These are phyloP conservation scores for Diaporthe nobilis DNA, from an alignment of 2,329 filamentous ascomycete genomes.

Conservation along the genomic window DNA sequence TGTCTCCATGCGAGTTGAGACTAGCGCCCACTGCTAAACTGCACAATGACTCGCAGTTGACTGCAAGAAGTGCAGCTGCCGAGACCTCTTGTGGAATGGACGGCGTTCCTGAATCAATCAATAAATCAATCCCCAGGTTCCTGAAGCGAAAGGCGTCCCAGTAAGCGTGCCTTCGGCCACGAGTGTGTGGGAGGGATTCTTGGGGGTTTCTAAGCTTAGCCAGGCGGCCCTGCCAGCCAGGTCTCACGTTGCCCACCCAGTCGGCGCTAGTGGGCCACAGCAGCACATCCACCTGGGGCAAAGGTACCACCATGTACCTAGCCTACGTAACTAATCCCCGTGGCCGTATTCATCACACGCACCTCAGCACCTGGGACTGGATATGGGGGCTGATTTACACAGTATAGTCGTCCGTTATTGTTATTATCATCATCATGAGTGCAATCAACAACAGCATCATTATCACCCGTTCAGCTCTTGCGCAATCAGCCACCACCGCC, in stretches of 20 bases:
- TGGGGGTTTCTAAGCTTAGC: constrained; percentile 3
- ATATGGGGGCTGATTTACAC: not conserved
- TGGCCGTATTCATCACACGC: not conserved
- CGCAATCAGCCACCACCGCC: not conserved
- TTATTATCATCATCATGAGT: constrained; percentile 8
- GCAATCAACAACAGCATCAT: constrained; percentile 3
- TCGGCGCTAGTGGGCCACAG: constrained; percentile 23
- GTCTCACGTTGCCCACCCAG: constrained; percentile 11
- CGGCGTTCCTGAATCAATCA: constrained; percentile 25
- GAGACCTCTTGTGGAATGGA: not conserved
- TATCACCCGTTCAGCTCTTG: not conserved
- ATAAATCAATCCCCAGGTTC: not conserved
- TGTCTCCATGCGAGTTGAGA: constrained; percentile 5
- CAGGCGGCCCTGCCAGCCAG: constrained; percentile 27
- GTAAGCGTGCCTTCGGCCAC: constrained; percentile 4
- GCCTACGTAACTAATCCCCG: not conserved
- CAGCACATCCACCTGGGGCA: not conserved
- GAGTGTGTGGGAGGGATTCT: not conserved
- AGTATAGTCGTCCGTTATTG: not conserved
- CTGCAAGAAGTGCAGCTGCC: not conserved
- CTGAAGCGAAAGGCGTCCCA: constrained; percentile 22
- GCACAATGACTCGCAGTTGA: constrained; percentile 30
- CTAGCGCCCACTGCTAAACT: constrained; percentile 17
- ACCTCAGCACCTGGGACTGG: not conserved
- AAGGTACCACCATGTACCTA: constrained; percentile 8